Evolutionary conservation across 441 rosid species (phyloP).

Genomic region (Populus hybrid): DNA sequence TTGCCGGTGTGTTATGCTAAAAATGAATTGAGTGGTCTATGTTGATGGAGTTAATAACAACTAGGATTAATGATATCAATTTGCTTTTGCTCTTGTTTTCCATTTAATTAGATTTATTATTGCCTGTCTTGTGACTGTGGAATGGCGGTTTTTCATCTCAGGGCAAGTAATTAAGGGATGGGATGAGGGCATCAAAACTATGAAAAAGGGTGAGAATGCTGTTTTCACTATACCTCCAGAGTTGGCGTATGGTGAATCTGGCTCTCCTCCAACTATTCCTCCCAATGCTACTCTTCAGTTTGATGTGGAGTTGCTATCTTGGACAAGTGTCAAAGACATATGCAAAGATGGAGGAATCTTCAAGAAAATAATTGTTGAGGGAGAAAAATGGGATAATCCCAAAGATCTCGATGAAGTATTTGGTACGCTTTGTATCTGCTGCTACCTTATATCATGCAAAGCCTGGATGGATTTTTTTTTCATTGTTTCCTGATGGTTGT

Average conservation of each 20-base stretch:
- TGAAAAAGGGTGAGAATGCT: conserved; percentile 80
- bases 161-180: conserved; percentile 84
- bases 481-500: not conserved
- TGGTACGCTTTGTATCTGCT: conserved; percentile 31
- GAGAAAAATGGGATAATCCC: conserved; percentile 77
- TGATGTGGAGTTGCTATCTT: conserved; percentile 65
- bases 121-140: not conserved
- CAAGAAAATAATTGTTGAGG: conserved; percentile 53
- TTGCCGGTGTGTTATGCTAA: not conserved
- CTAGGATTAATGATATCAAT: not conserved
- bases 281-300: conserved; percentile 65
- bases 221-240: conserved; percentile 65
- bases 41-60: not conserved
- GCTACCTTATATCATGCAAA: not conserved
- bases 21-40: not conserved
- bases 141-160: conserved; percentile 2
- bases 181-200: conserved; percentile 80
- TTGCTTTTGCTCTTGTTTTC: not conserved
- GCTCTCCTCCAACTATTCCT: conserved; percentile 74
- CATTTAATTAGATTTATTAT: not conserved
- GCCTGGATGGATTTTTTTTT: not conserved
- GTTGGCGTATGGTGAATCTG: conserved; percentile 70
- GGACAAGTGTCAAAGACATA: conserved; percentile 75
- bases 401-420: conserved; percentile 73
- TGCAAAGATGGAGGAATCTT: conserved; percentile 76